Percentiles rank a stretch among this genome's conserved stretches.
Conservation (phyloP, 2,329 filamentous ascomycete species). For the Pyricularia sp. region DNA sequence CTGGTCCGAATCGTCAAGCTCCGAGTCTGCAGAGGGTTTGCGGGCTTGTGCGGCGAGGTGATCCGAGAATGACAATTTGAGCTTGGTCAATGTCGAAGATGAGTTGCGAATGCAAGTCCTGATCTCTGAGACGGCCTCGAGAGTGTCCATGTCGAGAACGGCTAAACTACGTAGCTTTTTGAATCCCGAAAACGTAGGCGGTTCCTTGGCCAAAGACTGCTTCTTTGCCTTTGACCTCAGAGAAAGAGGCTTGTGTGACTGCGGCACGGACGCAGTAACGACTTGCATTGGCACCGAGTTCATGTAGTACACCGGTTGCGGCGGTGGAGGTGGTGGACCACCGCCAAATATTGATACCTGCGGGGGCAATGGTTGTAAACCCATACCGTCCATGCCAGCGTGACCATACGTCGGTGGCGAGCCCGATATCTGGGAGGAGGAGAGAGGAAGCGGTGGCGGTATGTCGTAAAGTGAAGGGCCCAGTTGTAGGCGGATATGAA, state of each 20-base stretch:
- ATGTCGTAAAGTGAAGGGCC: conserved; percentile 44
- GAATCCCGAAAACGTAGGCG: conserved; percentile 48
- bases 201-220: conserved; percentile 22
- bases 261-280: conserved; percentile 15
- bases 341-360: conserved; percentile 1
- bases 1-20: conserved; percentile 33
- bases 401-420: conserved; percentile 10
- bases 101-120: conserved; percentile 45
- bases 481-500: conserved; percentile 50
- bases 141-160: conserved; percentile 50
- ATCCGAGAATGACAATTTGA: conserved; percentile 51
- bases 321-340: conserved; percentile 10
- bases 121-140: conserved; percentile 47
- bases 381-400: conserved; percentile 10
- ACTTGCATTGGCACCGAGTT: conserved; percentile 8
- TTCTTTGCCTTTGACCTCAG: conserved; percentile 27
- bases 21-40: conserved; percentile 28
- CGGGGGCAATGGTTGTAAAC: conserved; percentile 3
- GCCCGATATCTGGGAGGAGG: conserved; percentile 11
- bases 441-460: conserved; percentile 35
- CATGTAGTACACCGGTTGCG: conserved; percentile 15
- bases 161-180: conserved; percentile 41
- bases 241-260: conserved; percentile 22
- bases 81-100: conserved; percentile 39
- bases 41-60: conserved; percentile 36